Evolutionary conservation across 2,329 filamentous ascomycete genomes (phyloP), one percentile per base, ranked within the genome.

Genomic region (Hypoxylon rubiginosum): DNA sequence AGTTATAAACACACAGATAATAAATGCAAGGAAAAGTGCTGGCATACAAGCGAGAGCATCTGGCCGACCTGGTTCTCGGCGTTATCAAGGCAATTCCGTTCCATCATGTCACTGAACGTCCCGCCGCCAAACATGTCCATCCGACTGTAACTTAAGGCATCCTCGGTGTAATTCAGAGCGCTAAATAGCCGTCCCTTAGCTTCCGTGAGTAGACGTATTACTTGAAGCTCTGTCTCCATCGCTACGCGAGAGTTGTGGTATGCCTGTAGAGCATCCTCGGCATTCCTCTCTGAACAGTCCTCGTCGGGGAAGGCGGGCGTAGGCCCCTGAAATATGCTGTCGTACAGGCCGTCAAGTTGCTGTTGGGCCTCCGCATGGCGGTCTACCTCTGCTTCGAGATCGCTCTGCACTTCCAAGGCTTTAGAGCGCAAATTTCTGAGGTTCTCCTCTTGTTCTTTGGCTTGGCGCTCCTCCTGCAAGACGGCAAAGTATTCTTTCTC

Each of bases 401-500:
- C 76, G 0, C 41, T 45, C 41, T 75, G 76, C 1, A 76, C 78
- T 15, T 71, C 66, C 13, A 78, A 67, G 0, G 85, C 85, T 2
- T 82, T 77, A 0, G 73, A 66, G 0, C 84, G 77, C 61, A 83
- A 80, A 0, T 54, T 54, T 4, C 77, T 75, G 2, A 88, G 71
- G 55, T 78, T 76, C 1, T 79, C 77, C 39, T 82, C 79, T 52
- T 80, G 71, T 41, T 82, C 79, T 49, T 82, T 80, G 45, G 82
- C 81, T 24, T 82, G 78, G 24, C 84, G 79, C 62, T 84, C 79
- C 30, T 82, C 75, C 63, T 86, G 82, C 50, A 86, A 79, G 0
- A 82, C 85, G 49, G 85, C 82, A 26, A 86, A 80, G 73, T 87
- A 88, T 66, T 88, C 85, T 46, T 78, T 76, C 73, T 88, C 85